phyloP scores from a whole-genome alignment of 1,284 basidiomycete genomes.

The Rhodotorula sp. region DNA sequence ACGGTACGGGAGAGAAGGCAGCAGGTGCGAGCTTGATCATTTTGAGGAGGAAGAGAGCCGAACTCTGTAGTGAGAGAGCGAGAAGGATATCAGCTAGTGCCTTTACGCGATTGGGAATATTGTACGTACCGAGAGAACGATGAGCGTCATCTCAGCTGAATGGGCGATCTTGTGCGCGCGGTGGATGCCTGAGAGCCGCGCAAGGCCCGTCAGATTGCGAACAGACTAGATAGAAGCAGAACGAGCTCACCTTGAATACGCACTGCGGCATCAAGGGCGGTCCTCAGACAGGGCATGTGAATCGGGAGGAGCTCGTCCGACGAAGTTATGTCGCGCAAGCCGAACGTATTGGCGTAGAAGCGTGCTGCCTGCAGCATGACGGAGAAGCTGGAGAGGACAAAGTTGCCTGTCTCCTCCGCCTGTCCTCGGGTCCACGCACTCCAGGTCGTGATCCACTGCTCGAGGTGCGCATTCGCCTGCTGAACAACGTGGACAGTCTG shows the following conservation, averaged over 20 bases:
- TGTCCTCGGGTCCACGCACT: conserved; percentile 16
- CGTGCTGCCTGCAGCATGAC: conserved; percentile 23
- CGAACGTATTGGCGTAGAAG: conserved; percentile 29
- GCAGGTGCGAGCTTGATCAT: conserved; percentile 38
- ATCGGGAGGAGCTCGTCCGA: conserved; percentile 26
- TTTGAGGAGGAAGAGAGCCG: conserved; percentile 38
- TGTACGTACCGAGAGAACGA: conserved; percentile 21
- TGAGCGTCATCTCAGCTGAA: conserved; percentile 35
- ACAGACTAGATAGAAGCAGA: too few relatives aligned
- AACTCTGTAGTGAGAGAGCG: conserved; percentile 6
- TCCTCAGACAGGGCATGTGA: conserved; percentile 23
- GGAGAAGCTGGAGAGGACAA: conserved; percentile 24
- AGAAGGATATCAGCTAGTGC: background rate
- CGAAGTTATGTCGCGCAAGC: conserved; percentile 32
- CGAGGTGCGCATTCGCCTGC: conserved; percentile 27
- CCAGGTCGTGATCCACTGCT: conserved; percentile 36
- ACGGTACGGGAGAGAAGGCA: conserved; percentile 17
- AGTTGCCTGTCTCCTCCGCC: conserved; percentile 15
- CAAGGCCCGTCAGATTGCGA: background rate
- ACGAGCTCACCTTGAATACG: conserved; percentile 12
- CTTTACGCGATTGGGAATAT: too few relatives aligned
- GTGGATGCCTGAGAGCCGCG: conserved; percentile 13
- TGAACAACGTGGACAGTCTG: conserved; percentile 31
- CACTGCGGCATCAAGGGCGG: conserved; percentile 29
- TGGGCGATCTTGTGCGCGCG: conserved; percentile 32